Conservation (phyloP, 371 early-diverging fungal species). For the Choanephora cucurbitarum region DNA sequence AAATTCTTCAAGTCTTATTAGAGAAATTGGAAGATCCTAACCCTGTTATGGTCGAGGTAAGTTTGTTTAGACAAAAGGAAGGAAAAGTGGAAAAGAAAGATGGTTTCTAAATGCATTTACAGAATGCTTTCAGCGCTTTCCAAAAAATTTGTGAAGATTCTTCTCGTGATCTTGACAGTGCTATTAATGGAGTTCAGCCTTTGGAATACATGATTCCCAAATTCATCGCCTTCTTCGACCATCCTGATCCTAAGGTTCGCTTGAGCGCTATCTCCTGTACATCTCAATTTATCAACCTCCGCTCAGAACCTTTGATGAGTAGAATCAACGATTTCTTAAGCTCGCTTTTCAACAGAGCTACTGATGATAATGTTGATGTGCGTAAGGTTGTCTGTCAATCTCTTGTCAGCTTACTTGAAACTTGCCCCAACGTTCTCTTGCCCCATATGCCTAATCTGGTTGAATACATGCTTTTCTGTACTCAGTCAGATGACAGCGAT, state of each 20-base stretch:
- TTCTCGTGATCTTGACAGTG: constrained; percentile 72
- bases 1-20: constrained; percentile 76
- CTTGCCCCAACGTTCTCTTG: constrained; percentile 75
- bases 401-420: constrained; percentile 85
- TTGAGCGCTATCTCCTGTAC: constrained; percentile 76
- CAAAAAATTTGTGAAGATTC: constrained; percentile 94
- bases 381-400: constrained; percentile 93
- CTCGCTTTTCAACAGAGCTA: constrained; percentile 80
- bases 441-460: constrained; percentile 85
- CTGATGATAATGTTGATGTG: constrained; percentile 77
- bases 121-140: constrained; percentile 86
- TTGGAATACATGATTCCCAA: constrained; percentile 85
- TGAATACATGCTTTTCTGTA: constrained; percentile 93
- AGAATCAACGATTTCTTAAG: constrained; percentile 74
- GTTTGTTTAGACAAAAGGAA: constrained; percentile 7
- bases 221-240: constrained; percentile 79
- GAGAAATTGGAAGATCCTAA: constrained; percentile 72
- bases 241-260: constrained; percentile 72
- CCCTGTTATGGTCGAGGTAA: constrained; percentile 76
- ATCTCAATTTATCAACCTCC: constrained; percentile 79
- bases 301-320: constrained; percentile 70
- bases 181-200: constrained; percentile 70
- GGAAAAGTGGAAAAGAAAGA: constrained; percentile 3
- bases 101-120: constrained; percentile 6
- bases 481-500: constrained; percentile 75